Evolutionary conservation across 768 basidiomycete genomes (phyloP), one percentile per base, ranked within the genome.

Genomic region (Suillus plorans): DNA sequence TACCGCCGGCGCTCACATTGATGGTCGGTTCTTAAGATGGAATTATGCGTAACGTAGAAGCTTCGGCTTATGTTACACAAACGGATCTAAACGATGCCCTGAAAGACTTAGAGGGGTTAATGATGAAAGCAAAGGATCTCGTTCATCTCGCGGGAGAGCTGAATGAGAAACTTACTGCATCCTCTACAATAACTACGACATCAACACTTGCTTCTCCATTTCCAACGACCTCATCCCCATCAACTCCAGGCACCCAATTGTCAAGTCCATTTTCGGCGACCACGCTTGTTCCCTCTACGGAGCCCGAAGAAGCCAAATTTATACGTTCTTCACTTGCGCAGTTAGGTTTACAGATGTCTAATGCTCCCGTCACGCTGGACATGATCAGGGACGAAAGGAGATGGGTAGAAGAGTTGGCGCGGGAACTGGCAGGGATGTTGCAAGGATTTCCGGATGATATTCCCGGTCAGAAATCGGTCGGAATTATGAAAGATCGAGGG

Each of bases 61-160:
- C 83, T 16, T 86, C 87, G 10, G 85, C 87, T 1, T 84, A 89
- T 69, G 84, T 82, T 5, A 81, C 87, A 18, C 84, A 88, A 53
- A 84, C 83, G 9, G 82, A 88, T 67, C 85, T 99, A 79, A 82
- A 83, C 31, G 86, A 89, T 67, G 92, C 95, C 0, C 81, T 98
- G 39, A 82, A 87, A 68, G 97, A 99, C 71, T 84, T 99, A 41
- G 94, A 98, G 73, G 90, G 90, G 0, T 78, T 99, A 55, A 95
- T 92, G 91, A 81, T 89, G 57, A 92, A 96, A 73, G 95, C 95
- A 1, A 90, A 87, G 68, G 94, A 96, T 69, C 97, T 99, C 89
- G 95, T 96, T 63, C 85, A 85, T 37, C 83, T 98, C 28, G 95
- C 97, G 3, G 89, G 89, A 60, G 90, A 96, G 44, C 84, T 99